Evolutionary conservation across 2,329 filamentous ascomycete genomes (phyloP).

Genomic region (Aspergillus intermedius): DNA sequence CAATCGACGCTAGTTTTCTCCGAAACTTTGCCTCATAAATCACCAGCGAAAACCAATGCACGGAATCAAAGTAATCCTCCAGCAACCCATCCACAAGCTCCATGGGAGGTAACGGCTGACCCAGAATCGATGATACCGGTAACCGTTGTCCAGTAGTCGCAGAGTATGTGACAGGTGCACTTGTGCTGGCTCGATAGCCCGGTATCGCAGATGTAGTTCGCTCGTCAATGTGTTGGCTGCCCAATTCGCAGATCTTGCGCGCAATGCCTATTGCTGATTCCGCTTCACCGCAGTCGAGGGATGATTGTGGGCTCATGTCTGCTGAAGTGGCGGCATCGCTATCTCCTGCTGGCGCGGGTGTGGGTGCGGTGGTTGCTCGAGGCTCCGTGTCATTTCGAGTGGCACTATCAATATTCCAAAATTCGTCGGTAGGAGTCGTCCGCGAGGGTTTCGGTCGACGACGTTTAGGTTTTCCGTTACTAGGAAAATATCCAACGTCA

Average conservation of each 20-base stretch:
- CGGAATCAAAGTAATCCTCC: conserved; percentile 36
- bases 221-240: conserved; percentile 21
- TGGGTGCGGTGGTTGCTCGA: background rate
- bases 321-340: background rate
- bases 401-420: background rate
- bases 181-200: conserved; percentile 18
- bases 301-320: conserved; percentile 1
- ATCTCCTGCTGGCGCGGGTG: background rate
- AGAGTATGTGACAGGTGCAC: background rate
- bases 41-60: conserved; percentile 43
- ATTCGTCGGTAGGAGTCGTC: background rate
- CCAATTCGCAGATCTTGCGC: conserved; percentile 24
- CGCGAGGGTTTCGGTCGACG: background rate
- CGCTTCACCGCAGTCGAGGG: conserved; percentile 21
- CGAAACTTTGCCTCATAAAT: conserved; percentile 39
- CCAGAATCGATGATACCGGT: conserved; percentile 22
- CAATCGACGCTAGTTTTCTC: conserved; percentile 23
- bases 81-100: conserved; percentile 26
- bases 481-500: background rate
- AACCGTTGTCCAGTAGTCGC: conserved; percentile 13
- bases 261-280: conserved; percentile 33
- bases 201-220: conserved; percentile 31
- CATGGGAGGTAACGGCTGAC: conserved; percentile 22
- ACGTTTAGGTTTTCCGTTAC: background rate
- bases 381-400: background rate